phyloP scores from a whole-genome alignment of 164 flowering plant genomes.

The Dillenia suffruticosa region DNA sequence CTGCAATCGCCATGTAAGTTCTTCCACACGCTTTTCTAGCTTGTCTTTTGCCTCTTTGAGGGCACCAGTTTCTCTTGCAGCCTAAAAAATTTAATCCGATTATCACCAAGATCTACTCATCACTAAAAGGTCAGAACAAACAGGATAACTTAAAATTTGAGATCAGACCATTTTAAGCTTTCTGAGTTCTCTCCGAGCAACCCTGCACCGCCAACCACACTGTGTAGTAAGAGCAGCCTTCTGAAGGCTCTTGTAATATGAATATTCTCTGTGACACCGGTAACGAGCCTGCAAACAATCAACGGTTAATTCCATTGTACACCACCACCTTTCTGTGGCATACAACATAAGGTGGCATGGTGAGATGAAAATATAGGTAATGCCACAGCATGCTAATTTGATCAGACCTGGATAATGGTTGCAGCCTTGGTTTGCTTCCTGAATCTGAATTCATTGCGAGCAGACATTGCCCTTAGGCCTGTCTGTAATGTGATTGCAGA shows the following conservation, averaged over 20 bases:
- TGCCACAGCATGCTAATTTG: too few relatives aligned
- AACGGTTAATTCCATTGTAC: slow-evolving; percentile 2
- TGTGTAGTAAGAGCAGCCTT: slow-evolving; percentile 73
- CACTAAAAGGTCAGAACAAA: background rate
- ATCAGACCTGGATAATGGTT: slow-evolving; percentile 64
- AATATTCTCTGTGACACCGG: slow-evolving; percentile 63
- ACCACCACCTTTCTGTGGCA: background rate
- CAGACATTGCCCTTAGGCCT: slow-evolving; percentile 89
- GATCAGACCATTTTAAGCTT: slow-evolving; percentile 80
- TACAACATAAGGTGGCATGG: background rate
- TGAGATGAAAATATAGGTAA: too few relatives aligned
- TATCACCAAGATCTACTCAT: slow-evolving; percentile 2
- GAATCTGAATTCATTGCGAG: slow-evolving; percentile 87
- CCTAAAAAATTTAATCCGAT: slow-evolving; percentile 36
- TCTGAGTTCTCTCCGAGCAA: slow-evolving; percentile 87
- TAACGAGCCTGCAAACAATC: slow-evolving; percentile 55
- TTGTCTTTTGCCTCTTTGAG: slow-evolving; percentile 98
- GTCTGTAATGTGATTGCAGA: slow-evolving; percentile 81
- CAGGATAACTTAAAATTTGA: slow-evolving; percentile 2
- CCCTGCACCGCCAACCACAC: slow-evolving; percentile 90
- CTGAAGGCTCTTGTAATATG: slow-evolving; percentile 76
- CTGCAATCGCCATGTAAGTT: slow-evolving; percentile 98
- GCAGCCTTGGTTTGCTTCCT: slow-evolving; percentile 89
- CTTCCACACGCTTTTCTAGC: slow-evolving; percentile 97
- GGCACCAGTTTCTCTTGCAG: slow-evolving; percentile 97